phyloP scores from a whole-genome alignment of 2,329 filamentous ascomycete genomes.

The Xylariaceae sp. region DNA sequence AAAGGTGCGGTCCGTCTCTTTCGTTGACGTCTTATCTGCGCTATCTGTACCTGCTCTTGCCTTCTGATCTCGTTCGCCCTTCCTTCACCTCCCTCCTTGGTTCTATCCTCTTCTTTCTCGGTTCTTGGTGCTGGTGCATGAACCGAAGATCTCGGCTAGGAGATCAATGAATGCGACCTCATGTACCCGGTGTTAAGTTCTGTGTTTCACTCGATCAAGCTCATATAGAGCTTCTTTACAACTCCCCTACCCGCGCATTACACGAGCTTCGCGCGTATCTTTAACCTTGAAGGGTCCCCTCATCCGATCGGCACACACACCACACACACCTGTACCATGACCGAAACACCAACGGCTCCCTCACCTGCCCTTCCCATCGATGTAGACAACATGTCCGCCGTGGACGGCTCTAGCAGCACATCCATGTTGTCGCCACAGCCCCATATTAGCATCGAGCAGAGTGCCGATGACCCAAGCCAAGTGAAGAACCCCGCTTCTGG shows the following conservation, averaged over 20 bases:
- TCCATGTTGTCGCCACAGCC: conserved; percentile 34
- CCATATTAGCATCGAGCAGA: conserved; percentile 35
- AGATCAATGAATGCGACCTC: too few species aligned
- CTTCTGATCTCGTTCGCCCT: neutral
- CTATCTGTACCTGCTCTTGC: neutral
- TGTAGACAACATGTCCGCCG: conserved; percentile 2
- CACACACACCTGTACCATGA: conserved; percentile 14
- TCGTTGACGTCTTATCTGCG: neutral
- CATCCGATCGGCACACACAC: neutral
- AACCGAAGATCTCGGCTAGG: too few species aligned
- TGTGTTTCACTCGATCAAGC: too few species aligned
- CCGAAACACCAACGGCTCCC: conserved; percentile 19
- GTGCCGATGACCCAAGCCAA: conserved; percentile 30
- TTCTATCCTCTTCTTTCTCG: too few species aligned
- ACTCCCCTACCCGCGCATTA: too few species aligned
- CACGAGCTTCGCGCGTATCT: neutral
- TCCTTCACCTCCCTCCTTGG: neutral
- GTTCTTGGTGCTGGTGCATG: too few species aligned
- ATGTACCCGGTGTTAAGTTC: too few species aligned
- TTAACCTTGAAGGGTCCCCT: conserved; percentile 4
- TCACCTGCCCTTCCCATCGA: conserved; percentile 9
- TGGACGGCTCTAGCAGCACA: conserved; percentile 22
- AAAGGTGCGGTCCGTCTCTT: neutral
- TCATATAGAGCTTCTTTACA: too few species aligned
- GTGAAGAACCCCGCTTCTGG: conserved; percentile 33